Base-by-base conservation (phyloP, 169 alveolate genomes). In the Plasmodium gonderi region DNA sequence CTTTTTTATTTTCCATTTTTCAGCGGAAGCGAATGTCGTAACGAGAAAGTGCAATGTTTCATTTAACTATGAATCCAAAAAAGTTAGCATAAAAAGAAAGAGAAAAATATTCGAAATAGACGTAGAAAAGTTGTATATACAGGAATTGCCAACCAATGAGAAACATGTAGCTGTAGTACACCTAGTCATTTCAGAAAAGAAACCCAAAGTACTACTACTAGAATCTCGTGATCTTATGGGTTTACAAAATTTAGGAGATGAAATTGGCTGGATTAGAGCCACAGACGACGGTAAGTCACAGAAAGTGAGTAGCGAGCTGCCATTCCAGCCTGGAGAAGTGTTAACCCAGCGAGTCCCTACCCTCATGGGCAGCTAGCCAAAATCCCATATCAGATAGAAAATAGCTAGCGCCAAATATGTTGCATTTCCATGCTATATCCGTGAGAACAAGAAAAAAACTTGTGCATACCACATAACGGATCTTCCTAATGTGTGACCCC, bases 191-290 rank as follows among this genome's bases (percentile, higher is more conserved):
- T 26, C 74, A 4, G 26, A 72, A 36, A 69, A 49, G 54, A 83
- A 60, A 9, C 20, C 45, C 44, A 69, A 26, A 4, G 45, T 45
- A 23, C 64, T 83, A 29, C 29, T 83, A 26, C 14, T 83, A 1
- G 92, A 83, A 42, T 69, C 92, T 1, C 44, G 29, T 26, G 76
- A 83, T 47, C 77, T 83, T 12, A n/a, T 33, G 7, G 92, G 78
- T 0, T 72, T 83, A 14, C 92, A 83, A 42, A 14, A 47, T 29
- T 47, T 83, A n/a, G 92, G 92, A 3, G 83, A 83, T 83, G 82
- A 83, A 83, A 68, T 83, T 29, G 92, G 92, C 40, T 83, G 92
- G 92, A 31, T 4, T 26, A 36, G 60, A 11, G 75, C 40, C 6
- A 12, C 51, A 42, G 64, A 69, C 20, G 83, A 80, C 20, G 83